Conservation (phyloP, 441 rosid genomes). For the Brassica hybrid region DNA sequence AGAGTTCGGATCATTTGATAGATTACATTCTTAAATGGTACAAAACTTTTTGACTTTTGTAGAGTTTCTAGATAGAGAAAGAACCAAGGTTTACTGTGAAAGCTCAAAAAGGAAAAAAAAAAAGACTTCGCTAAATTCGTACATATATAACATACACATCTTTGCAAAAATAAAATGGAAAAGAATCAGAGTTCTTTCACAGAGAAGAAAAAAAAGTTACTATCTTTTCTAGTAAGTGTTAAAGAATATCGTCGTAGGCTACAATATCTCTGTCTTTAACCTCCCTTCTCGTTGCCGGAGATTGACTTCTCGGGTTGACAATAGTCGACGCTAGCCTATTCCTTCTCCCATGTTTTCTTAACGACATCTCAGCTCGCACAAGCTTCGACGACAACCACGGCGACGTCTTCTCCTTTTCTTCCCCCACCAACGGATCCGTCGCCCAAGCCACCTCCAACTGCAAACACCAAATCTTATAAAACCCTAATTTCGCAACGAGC, state of each 20-base stretch:
- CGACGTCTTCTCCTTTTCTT: conserved; percentile 45
- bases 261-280: conserved; percentile 68
- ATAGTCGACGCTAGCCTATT: conserved; percentile 77
- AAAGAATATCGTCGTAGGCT: conserved; percentile 85
- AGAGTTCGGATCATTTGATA: neutral
- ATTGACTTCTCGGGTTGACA: conserved; percentile 55
- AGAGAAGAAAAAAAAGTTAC: neutral
- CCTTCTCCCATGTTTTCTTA: conserved; percentile 77
- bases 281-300: conserved; percentile 42
- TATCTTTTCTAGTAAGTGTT: conserved; percentile 1
- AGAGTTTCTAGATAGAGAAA: neutral
- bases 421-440: conserved; percentile 65
- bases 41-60: neutral
- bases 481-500: neutral
- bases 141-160: conserved; percentile 4
- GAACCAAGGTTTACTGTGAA: conserved; percentile 1
- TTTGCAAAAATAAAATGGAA: neutral
- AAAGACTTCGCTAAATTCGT: conserved; percentile 1
- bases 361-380: conserved; percentile 65
- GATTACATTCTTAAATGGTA: neutral
- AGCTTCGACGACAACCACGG: conserved; percentile 65
- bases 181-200: neutral
- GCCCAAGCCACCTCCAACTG: conserved; percentile 83
- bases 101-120: conserved; percentile 7
- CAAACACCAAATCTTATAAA: conserved; percentile 16